These are phyloP conservation scores for Styphnolobium japonicum DNA, from an alignment of 306 rosid genomes.

Conservation along the genomic window DNA sequence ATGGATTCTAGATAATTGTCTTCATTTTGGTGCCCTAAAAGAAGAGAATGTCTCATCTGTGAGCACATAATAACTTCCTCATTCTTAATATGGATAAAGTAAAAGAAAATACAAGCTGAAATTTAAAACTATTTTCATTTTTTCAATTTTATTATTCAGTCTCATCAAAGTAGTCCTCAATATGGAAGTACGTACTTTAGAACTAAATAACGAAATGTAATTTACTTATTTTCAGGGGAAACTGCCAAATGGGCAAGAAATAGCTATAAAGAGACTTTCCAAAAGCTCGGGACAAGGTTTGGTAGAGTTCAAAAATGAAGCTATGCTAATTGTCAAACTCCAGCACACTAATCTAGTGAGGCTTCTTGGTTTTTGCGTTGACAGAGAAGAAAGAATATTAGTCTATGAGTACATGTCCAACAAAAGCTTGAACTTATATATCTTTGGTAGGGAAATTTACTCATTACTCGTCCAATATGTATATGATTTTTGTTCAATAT, in stretches of 20 bases:
- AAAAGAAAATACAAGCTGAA: too few relatives aligned
- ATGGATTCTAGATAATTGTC: too few relatives aligned
- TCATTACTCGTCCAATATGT: background rate
- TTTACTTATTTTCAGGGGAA: background rate
- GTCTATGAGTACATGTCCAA: background rate
- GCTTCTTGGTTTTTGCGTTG: background rate
- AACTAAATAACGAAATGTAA: background rate
- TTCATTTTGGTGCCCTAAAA: too few relatives aligned
- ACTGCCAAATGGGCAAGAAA: conserved; percentile 28
- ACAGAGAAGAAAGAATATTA: conserved; percentile 5
- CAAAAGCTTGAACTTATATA: background rate
- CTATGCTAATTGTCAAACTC: background rate
- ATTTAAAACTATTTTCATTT: too few relatives aligned
- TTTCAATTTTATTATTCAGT: background rate
- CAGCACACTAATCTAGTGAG: conserved; percentile 15
- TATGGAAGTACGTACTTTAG: background rate
- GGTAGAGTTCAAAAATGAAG: conserved; percentile 1
- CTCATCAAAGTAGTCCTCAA: background rate
- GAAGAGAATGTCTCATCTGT: too few relatives aligned
- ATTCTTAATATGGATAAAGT: too few relatives aligned
- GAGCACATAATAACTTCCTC: too few relatives aligned
- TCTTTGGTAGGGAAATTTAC: background rate
- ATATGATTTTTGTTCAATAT: background rate
- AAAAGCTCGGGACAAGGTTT: background rate
- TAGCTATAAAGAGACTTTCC: conserved; percentile 40